Percentiles rank a stretch among this genome's conserved stretches.
Evolutionary conservation across 2,329 filamentous ascomycete species (phyloP).

Genomic region (Orbilia quercus): DNA sequence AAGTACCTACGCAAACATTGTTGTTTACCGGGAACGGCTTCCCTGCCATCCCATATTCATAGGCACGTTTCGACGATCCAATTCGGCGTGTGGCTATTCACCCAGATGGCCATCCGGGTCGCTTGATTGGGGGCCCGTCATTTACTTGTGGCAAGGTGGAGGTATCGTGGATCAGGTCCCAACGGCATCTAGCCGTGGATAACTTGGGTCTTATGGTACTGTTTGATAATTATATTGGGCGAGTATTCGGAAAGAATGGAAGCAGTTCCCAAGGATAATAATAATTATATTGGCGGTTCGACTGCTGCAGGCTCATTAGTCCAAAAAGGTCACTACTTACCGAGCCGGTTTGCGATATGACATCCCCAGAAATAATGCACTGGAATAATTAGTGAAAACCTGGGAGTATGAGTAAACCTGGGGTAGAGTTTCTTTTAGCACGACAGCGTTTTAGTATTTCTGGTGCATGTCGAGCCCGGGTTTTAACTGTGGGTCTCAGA

Average conservation of each 20-base stretch:
- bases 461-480: constrained; percentile 37
- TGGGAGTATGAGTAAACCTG: constrained; percentile 52
- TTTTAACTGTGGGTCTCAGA: constrained; percentile 37
- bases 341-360: constrained; percentile 50
- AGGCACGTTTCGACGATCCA: constrained; percentile 43
- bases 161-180: constrained; percentile 2
- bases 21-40: constrained; percentile 33
- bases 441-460: constrained; percentile 12
- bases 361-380: no score
- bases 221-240: no score
- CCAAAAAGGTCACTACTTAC: constrained; percentile 31
- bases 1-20: background rate
- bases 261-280: constrained; percentile 29
- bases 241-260: constrained; percentile 41
- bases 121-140: constrained; percentile 29
- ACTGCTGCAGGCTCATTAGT: background rate
- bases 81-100: constrained; percentile 35
- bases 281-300: no score
- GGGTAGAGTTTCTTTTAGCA: constrained; percentile 37
- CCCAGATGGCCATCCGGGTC: constrained; percentile 29
- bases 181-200: constrained; percentile 6
- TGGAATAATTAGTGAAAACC: no score
- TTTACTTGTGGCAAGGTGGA: constrained; percentile 35
- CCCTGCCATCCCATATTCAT: constrained; percentile 34
- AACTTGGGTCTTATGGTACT: background rate